Evolutionary conservation across 225 moss, liverwort and hornwort genomes (phyloP).

Genomic region (Polytrichum formosum): DNA sequence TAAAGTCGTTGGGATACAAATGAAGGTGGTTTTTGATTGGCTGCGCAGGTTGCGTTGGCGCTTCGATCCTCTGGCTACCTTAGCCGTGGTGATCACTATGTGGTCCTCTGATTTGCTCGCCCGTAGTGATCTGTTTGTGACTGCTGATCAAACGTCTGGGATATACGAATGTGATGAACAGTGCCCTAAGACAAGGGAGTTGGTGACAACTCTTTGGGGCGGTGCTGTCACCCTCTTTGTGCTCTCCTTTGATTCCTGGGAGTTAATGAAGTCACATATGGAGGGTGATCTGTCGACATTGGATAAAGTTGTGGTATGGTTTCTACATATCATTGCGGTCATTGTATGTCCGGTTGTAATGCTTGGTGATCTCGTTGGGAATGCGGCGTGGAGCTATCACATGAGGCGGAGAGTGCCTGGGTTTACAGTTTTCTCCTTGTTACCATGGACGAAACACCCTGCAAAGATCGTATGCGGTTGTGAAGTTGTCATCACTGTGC

Average conservation of each 20-base stretch:
- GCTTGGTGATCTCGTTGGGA: not conserved
- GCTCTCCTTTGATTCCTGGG: not conserved
- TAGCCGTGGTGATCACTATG: no score
- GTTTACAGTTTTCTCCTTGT: no score
- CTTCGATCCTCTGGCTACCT: no score
- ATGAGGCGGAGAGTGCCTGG: not conserved
- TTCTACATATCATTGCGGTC: accelerated
- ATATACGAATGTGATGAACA: no score
- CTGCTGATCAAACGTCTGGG: no score
- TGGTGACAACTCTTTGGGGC: not conserved
- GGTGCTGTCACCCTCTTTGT: not conserved
- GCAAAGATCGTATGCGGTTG: not conserved
- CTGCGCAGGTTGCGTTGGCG: no score
- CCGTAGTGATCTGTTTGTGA: no score
- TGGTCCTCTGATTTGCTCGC: no score
- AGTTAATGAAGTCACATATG: not conserved
- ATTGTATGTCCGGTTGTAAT: no score
- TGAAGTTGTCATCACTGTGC: not conserved
- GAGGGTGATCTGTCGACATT: not conserved
- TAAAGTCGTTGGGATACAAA: no score
- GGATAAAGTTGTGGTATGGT: not conserved
- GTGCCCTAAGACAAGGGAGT: not conserved
- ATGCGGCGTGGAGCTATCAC: not conserved
- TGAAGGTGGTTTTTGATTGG: no score
- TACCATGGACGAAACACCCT: not conserved